Evolutionary conservation across 179 eudicot genomes (phyloP), one percentile per base, ranked within the genome.

Genomic region (Beta corolliflora): DNA sequence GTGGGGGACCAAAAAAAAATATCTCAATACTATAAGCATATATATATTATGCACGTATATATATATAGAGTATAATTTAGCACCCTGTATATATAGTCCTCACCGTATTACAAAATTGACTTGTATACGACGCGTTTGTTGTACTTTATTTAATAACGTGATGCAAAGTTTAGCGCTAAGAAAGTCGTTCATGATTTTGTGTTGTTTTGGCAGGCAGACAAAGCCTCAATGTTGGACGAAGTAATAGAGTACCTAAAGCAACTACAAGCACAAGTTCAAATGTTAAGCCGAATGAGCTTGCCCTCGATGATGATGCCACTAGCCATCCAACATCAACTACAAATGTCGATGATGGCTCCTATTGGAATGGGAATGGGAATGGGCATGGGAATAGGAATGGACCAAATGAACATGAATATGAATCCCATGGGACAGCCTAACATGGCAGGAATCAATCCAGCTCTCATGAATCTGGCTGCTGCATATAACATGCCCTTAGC

Each of bases 151-250:
- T 3, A 36, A 36, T 0, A 36, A 36, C 3, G 41, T 36, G 41
- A 36, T 36, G 41, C 41, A 36, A 36, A 36, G 41, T 36, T 36
- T 36, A 36, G 3, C 3, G 41, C 41, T 36, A 36, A 36, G 41
- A 36, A 36, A 36, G 41, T 36, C 0, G 41, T 36, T 36, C 41
- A 36, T 36, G 41, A 36, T 36, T 25, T 36, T 23, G 9, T 9
- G 44, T 50, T 13, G 9, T 16, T 52, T 67, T 55, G 41, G 63
- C 85, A 94, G 98, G 89, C 91, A 0, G 95, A 94, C 80, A 94
- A 94, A 80, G 95, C 97, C 15, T 94, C 98, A 48, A 94, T 94
- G 94, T 88, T 94, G 6, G 97, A 91, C 83, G 98, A 93, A 83
- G 98, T 90, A 73, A 94, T 94, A 18, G 97, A 93, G 54, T 87